Evolutionary conservation across 148 eudicot species (phyloP).

Genomic region (Silene conica): DNA sequence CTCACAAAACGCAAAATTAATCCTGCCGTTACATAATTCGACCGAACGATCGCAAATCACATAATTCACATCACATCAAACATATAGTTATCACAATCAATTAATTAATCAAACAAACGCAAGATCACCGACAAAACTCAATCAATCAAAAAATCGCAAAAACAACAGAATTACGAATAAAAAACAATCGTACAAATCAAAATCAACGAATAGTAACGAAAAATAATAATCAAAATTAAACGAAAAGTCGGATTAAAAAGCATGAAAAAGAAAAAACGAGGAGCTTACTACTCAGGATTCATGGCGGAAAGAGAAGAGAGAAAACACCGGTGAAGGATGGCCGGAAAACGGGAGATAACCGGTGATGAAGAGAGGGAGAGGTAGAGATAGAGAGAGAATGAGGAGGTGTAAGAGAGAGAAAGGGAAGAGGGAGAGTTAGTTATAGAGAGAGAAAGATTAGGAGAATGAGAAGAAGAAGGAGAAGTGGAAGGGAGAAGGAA

Average conservation of each 20-base stretch:
- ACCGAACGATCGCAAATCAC: not conserved
- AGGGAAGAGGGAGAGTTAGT: conserved; percentile 7
- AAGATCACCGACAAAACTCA: conserved; percentile 8
- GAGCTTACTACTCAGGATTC: conserved; percentile 11
- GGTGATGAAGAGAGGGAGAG: not conserved
- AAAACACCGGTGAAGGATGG: not conserved
- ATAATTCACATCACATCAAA: not conserved
- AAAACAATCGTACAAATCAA: not conserved
- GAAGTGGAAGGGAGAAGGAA: not conserved
- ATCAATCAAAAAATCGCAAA: not conserved
- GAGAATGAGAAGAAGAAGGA: not conserved
- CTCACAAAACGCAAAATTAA: not conserved
- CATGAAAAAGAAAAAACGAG: not conserved
- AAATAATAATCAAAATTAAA: not conserved
- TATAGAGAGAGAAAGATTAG: not conserved
- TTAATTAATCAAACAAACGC: not conserved
- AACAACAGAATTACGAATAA: conserved; percentile 9
- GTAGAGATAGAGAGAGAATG: not conserved
- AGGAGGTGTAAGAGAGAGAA: not conserved
- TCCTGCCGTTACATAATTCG: not conserved
- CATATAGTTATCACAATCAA: not conserved
- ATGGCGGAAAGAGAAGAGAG: conserved; percentile 10
- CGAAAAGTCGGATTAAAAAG: no score
- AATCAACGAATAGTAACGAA: not conserved
- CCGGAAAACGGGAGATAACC: not conserved